Conservation (phyloP, 148 eudicot species). For the Silene conica region DNA sequence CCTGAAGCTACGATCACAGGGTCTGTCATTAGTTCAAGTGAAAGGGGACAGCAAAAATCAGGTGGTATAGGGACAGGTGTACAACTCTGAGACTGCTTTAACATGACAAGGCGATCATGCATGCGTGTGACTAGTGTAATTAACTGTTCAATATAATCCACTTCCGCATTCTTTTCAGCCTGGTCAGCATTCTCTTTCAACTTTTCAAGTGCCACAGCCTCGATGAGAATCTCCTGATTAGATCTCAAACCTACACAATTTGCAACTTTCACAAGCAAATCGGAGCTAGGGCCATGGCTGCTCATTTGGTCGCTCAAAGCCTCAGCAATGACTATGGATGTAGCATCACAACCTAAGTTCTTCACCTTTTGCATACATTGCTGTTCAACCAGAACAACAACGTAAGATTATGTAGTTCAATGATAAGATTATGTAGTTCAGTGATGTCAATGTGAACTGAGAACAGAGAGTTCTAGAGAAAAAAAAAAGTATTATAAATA, state of each 20-base stretch:
- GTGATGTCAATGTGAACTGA: neutral
- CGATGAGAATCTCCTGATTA: constrained; percentile 86
- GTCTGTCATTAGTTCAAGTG: constrained; percentile 95
- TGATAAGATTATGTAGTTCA: constrained; percentile 7
- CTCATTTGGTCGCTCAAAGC: constrained; percentile 62
- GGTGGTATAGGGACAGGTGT: constrained; percentile 72
- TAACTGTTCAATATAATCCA: constrained; percentile 68
- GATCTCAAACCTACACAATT: constrained; percentile 63
- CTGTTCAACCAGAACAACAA: constrained; percentile 27
- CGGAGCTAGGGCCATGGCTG: constrained; percentile 63
- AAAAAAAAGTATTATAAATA: neutral
- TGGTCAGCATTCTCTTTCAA: constrained; percentile 91
- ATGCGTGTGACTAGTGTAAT: constrained; percentile 66
- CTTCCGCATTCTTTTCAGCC: constrained; percentile 77
- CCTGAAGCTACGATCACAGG: constrained; percentile 97
- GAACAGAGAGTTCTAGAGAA: neutral
- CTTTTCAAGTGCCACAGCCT: constrained; percentile 92
- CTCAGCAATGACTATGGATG: constrained; percentile 42
- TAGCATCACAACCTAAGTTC: constrained; percentile 40
- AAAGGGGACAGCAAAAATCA: constrained; percentile 93
- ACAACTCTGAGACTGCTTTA: constrained; percentile 68
- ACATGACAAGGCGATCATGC: constrained; percentile 68
- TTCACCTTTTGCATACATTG: constrained; percentile 51
- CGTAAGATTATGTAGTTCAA: neutral
- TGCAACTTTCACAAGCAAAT: constrained; percentile 48